These are phyloP conservation scores for Leptomonas pyrrhocoris DNA, from an alignment of 208 protist genomes.

Conservation along the genomic window DNA sequence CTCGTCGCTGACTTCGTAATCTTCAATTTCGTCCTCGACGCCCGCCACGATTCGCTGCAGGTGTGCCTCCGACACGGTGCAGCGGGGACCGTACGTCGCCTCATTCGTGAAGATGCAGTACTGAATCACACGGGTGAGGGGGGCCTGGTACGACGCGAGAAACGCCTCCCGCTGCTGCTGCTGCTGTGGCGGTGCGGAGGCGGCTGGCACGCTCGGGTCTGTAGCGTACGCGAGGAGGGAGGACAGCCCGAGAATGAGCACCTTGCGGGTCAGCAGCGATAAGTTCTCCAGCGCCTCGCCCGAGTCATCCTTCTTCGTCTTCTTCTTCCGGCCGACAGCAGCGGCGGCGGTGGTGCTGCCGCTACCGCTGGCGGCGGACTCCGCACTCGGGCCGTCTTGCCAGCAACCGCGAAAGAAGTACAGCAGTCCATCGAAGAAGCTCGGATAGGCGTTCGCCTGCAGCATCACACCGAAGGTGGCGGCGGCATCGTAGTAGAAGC, in stretches of 20 bases:
- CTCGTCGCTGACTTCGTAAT: slow-evolving; percentile 55
- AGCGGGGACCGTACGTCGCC: slow-evolving; percentile 53
- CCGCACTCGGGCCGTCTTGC: neutral
- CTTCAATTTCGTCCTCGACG: slow-evolving; percentile 52
- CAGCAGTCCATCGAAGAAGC: slow-evolving; percentile 81
- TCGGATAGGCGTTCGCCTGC: slow-evolving; percentile 53
- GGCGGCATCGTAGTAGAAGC: slow-evolving; percentile 83
- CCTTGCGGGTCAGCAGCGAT: slow-evolving; percentile 85
- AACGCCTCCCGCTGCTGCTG: slow-evolving; percentile 35
- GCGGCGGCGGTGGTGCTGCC: neutral
- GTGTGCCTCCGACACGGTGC: slow-evolving; percentile 56
- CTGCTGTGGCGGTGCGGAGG: slow-evolving; percentile 16
- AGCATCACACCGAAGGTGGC: slow-evolving; percentile 65
- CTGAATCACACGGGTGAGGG: slow-evolving; percentile 63
- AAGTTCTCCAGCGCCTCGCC: slow-evolving; percentile 61
- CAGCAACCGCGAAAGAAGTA: slow-evolving; percentile 68
- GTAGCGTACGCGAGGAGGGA: slow-evolving; percentile 45
- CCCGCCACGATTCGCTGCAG: slow-evolving; percentile 53
- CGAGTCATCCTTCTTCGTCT: slow-evolving; percentile 55
- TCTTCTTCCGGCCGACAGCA: slow-evolving; percentile 30
- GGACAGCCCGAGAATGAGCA: slow-evolving; percentile 66
- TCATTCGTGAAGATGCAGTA: slow-evolving; percentile 84
- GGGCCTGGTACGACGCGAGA: slow-evolving; percentile 38
- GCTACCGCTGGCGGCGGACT: neutral
- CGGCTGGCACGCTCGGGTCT: neutral